Evolutionary conservation across 495 filamentous ascomycete species (phyloP), one percentile per base, ranked within the genome.

Genomic region (Neurospora intermedia): DNA sequence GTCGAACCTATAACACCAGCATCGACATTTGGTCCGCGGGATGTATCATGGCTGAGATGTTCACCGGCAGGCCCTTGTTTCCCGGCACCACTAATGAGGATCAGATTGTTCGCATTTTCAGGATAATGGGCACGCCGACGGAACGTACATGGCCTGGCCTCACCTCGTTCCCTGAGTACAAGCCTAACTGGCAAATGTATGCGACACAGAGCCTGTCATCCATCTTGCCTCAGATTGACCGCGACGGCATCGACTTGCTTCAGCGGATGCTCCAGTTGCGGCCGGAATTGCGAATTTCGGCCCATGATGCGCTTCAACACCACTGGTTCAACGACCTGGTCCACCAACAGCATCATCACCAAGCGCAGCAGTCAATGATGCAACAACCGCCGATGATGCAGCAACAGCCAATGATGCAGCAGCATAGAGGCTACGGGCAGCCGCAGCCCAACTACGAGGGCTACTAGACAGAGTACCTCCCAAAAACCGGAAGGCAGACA

Each of bases 41-140:
- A 46, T 98, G 94, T 81, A 98, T 98, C 85, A 98, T 98, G 94
- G 95, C 94, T 15, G 94, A 98, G 83, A 96, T 98, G 92, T 97
- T 93, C 82, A 96, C 94, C 0, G 95, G 94, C 15, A 89, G 95
- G 4, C 94, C 94, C 0, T 86, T 98, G 15, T 98, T 98, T 84
- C 94, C 94, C 0, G 94, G 94, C 48, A 98, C 94, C 2, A 96
- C 94, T 27, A 98, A 98, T 80, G 94, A 98, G 80, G 94, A 98
- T 82, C 94, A 98, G 80, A 89, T 97, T 70, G 85, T 94, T 73
- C 94, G 96, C 78, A 98, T 98, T 81, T 98, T 97, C 88, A 91
- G 94, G 39, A 90, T 98, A 69, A 98, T 98, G 94, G 94, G 94
- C 43, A 98, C 94, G 1, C 94, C 94, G 1, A 94, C 92, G 0